Base-by-base conservation (phyloP, 352 stramenopile genomes). In the Phytophthora macrochlamydospora region DNA sequence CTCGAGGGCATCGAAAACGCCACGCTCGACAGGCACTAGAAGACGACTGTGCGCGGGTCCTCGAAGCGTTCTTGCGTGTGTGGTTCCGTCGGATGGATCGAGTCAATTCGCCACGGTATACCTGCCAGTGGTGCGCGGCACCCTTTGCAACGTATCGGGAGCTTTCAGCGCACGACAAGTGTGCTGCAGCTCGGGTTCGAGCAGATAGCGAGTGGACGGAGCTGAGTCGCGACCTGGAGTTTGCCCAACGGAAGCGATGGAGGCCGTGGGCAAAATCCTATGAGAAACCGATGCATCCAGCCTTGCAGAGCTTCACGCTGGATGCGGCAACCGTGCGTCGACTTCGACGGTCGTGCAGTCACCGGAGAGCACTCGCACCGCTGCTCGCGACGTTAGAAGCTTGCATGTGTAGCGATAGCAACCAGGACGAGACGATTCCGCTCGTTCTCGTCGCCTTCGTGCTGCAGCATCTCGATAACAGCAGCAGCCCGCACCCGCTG, bases 91-190 rank as follows among this genome's bases (percentile, higher is more conserved):
- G 31, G 8, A 49, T 62, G 12, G 58, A 69, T 32, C 31, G 49
- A 55, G 30, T 32, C 38, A 71, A 75, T 28, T 24, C 37, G 13
- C 74, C 75, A n/a, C 62, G 55, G 33, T 76, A 70, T 35, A 45
- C 56, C 18, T 79, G 71, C n/a, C 46, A 67, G 28, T 75, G 67
- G 71, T 79, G 75, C 28, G 57, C 38, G 29, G 62, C 70, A 40
- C 54, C 64, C 1, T 70, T 75, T 37, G 56, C 50, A 4, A 72
- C 67, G 13, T 48, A 43, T 29, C 63, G 51, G 2, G 33, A 66
- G 33, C 75, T 72, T 56, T 72, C 67, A 33, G 62, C 71, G 13
- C 74, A 83, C 29, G 48, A 9, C 7, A 63, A 71, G 9, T 75
- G 62, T 14, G 40, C 45, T 46, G 8, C 51, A 53, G 51, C 62